Percentiles rank a stretch among this genome's conserved stretches.
Evolutionary conservation across 768 basidiomycete species (phyloP).

Genomic region (Phlebiopsis flavidoalba): DNA sequence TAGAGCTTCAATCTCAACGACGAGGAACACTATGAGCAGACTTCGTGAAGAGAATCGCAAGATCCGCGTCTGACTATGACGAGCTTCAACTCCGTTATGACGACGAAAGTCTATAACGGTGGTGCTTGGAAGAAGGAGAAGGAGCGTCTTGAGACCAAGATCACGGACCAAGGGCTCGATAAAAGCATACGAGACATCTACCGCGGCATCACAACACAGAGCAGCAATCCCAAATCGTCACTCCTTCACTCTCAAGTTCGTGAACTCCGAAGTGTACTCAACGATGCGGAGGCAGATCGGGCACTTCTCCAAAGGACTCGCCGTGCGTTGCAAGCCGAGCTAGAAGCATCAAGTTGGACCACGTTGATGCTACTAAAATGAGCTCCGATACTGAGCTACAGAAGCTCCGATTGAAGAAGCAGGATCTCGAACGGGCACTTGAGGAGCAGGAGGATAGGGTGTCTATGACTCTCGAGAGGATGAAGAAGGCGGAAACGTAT

Average conservation of each 20-base stretch:
- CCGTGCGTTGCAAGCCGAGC: slow-evolving; percentile 70
- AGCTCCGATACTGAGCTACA: slow-evolving; percentile 73
- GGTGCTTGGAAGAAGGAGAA: slow-evolving; percentile 86
- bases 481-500: slow-evolving; percentile 77
- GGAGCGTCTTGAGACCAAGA: slow-evolving; percentile 82
- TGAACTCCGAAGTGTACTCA: slow-evolving; percentile 73
- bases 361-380: slow-evolving; percentile 63
- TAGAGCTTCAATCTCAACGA: slow-evolving; percentile 77
- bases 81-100: slow-evolving; percentile 70
- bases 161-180: slow-evolving; percentile 75
- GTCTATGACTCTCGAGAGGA: slow-evolving; percentile 63
- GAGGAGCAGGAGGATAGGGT: slow-evolving; percentile 78
- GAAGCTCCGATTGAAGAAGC: slow-evolving; percentile 71
- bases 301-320: slow-evolving; percentile 77
- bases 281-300: slow-evolving; percentile 83
- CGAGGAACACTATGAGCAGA: slow-evolving; percentile 66
- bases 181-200: slow-evolving; percentile 35
- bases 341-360: slow-evolving; percentile 78
- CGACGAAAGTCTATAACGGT: slow-evolving; percentile 72
- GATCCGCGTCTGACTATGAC: slow-evolving; percentile 69
- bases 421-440: slow-evolving; percentile 71
- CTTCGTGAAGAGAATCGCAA: slow-evolving; percentile 79
- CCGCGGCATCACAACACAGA: not conserved
- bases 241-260: slow-evolving; percentile 80
- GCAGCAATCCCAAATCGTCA: slow-evolving; percentile 42